phyloP scores from a whole-genome alignment of 2,329 filamentous ascomycete genomes.

The Hymenoscyphus fructigenus region DNA sequence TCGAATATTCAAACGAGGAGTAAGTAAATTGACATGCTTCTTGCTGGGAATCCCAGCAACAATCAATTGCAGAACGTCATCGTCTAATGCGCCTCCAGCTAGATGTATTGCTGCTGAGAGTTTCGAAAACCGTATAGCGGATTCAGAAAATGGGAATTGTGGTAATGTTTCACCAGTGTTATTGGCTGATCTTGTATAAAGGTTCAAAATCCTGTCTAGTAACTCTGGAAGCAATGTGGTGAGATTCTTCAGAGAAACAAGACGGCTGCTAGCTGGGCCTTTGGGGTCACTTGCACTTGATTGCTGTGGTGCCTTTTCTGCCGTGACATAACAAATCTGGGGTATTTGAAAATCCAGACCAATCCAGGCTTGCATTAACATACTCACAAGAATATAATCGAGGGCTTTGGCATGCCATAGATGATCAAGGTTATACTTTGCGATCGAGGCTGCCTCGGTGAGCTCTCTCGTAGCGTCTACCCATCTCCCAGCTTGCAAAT shows the following conservation, averaged over 20 bases:
- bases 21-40: constrained; percentile 44
- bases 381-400: constrained; percentile 79
- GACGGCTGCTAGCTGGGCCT: constrained; percentile 36
- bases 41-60: constrained; percentile 61
- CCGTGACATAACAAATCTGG: constrained; percentile 45
- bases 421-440: constrained; percentile 81
- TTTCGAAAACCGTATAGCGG: constrained; percentile 70
- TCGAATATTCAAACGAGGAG: constrained; percentile 54
- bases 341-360: constrained; percentile 81
- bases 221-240: constrained; percentile 68
- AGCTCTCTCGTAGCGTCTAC: constrained; percentile 82
- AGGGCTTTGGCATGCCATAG: constrained; percentile 97
- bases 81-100: constrained; percentile 60
- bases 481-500: constrained; percentile 88
- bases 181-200: constrained; percentile 67
- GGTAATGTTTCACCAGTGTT: constrained; percentile 68
- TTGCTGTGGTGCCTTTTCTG: constrained; percentile 34
- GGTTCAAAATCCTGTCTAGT: constrained; percentile 68
- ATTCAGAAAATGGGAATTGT: constrained; percentile 69
- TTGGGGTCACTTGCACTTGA: constrained; percentile 25
- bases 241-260: constrained; percentile 49
- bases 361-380: constrained; percentile 82
- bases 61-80: constrained; percentile 61
- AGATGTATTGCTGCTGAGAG: constrained; percentile 67
- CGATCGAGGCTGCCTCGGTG: constrained; percentile 73